phyloP scores from a whole-genome alignment of 306 rosid species.

The Vigna reflexopilosa region DNA sequence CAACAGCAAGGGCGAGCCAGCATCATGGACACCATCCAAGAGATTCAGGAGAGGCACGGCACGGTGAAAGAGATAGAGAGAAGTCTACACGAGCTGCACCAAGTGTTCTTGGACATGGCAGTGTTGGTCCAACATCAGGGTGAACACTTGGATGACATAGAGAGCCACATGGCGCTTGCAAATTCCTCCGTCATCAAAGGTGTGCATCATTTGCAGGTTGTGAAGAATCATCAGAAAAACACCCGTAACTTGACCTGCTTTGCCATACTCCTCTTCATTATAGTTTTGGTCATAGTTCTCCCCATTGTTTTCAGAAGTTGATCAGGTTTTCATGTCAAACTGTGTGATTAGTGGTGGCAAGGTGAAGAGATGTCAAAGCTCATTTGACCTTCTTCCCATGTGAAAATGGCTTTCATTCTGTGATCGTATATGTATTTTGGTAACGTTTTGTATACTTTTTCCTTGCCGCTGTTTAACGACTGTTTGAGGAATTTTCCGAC shows the following conservation, averaged over 20 bases:
- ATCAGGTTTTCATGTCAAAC: background rate
- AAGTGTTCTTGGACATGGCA: slow-evolving; percentile 94
- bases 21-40: slow-evolving; percentile 74
- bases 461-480: slow-evolving; percentile 1
- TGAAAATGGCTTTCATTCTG: background rate
- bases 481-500: slow-evolving; percentile 10
- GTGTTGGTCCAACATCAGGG: slow-evolving; percentile 84
- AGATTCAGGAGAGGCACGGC: slow-evolving; percentile 89
- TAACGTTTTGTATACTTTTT: background rate
- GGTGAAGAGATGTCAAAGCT: slow-evolving; percentile 18
- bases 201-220: slow-evolving; percentile 60
- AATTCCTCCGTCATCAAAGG: slow-evolving; percentile 70
- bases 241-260: slow-evolving; percentile 65
- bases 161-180: slow-evolving; percentile 75
- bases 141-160: slow-evolving; percentile 84
- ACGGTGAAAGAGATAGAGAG: slow-evolving; percentile 84
- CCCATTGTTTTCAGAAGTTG: slow-evolving; percentile 47
- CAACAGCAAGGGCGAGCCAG: slow-evolving; percentile 84
- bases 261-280: slow-evolving; percentile 60
- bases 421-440: slow-evolving; percentile 16
- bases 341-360: slow-evolving; percentile 12
- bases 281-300: slow-evolving; percentile 60
- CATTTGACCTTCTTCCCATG: background rate
- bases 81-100: slow-evolving; percentile 82
- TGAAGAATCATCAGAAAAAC: slow-evolving; percentile 64